A percentile compares a stretch with the other conserved stretches of the same genome.
phyloP scores from a whole-genome alignment of 2,329 filamentous ascomycete genomes.

The Ophiostoma sp. region DNA sequence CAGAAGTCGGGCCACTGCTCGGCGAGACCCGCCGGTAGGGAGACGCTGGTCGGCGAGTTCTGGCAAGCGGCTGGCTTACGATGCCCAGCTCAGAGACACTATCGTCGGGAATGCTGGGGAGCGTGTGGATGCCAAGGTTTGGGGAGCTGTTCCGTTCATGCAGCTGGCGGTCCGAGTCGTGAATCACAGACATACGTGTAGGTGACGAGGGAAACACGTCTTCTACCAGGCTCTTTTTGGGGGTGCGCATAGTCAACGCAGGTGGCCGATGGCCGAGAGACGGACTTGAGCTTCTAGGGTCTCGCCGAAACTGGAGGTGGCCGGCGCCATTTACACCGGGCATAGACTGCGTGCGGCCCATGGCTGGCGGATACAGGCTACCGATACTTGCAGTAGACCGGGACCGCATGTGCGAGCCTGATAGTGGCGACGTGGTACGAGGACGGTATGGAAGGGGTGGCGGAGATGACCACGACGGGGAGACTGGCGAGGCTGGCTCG shows the following conservation, averaged over 20 bases:
- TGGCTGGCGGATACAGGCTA: slow-evolving; percentile 36
- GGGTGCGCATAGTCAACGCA: slow-evolving; percentile 30
- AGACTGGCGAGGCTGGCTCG: slow-evolving; percentile 52
- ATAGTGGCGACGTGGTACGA: slow-evolving; percentile 57
- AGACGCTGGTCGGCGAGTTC: slow-evolving; percentile 47
- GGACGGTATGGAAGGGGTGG: slow-evolving; percentile 52
- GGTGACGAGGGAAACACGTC: slow-evolving; percentile 56
- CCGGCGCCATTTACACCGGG: slow-evolving; percentile 57
- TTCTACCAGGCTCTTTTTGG: slow-evolving; percentile 51
- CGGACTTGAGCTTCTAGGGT: slow-evolving; percentile 45
- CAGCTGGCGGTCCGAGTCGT: slow-evolving; percentile 45
- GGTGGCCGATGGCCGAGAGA: slow-evolving; percentile 43
- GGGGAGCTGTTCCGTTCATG: slow-evolving; percentile 50
- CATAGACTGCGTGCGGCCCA: slow-evolving; percentile 60
- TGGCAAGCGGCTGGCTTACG: slow-evolving; percentile 21
- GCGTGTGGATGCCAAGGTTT: slow-evolving; percentile 35
- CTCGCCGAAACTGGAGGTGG: slow-evolving; percentile 48
- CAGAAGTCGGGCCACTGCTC: slow-evolving; percentile 8
- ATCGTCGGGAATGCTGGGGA: slow-evolving; percentile 8
- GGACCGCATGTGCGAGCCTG: slow-evolving; percentile 47
- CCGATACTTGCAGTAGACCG: slow-evolving; percentile 52
- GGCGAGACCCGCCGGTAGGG: slow-evolving; percentile 45
- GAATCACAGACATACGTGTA: slow-evolving; percentile 46
- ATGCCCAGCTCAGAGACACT: slow-evolving; percentile 13
- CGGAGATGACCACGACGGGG: slow-evolving; percentile 43